phyloP scores from a whole-genome alignment of 2,329 filamentous ascomycete genomes.

The Thelonectria blattea region DNA sequence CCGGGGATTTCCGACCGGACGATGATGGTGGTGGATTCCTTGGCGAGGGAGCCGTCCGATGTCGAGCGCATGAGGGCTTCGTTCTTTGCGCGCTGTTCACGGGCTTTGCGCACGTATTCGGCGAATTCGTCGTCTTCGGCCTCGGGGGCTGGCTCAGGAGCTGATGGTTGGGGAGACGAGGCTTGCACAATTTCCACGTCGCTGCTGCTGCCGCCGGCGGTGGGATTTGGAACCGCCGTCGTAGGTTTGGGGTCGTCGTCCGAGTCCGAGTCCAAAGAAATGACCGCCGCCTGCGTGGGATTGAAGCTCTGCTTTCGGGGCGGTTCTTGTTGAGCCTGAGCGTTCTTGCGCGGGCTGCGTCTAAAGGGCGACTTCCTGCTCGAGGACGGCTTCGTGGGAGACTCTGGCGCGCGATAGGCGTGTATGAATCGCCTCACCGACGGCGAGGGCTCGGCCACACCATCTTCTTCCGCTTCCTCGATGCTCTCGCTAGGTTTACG shows the following conservation, averaged over 20 bases:
- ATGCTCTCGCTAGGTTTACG: slow-evolving; percentile 24
- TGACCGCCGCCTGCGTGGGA: slow-evolving; percentile 27
- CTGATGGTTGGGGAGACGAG: background rate
- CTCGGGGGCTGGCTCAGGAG: background rate
- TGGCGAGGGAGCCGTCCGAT: slow-evolving; percentile 23
- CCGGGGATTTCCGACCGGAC: slow-evolving; percentile 69
- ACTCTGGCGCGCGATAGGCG: slow-evolving; percentile 11
- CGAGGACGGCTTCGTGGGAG: slow-evolving; percentile 20
- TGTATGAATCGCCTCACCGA: slow-evolving; percentile 25
- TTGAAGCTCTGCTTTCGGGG: slow-evolving; percentile 10
- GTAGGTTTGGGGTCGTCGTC: slow-evolving; percentile 24
- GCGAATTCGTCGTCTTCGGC: slow-evolving; percentile 50
- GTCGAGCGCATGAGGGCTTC: slow-evolving; percentile 30
- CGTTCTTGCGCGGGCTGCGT: background rate
- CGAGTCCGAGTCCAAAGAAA: slow-evolving; percentile 46
- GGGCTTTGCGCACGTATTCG: slow-evolving; percentile 53
- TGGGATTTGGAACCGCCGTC: background rate
- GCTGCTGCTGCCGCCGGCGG: slow-evolving; percentile 9
- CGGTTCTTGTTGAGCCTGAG: background rate
- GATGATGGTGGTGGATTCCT: slow-evolving; percentile 41
- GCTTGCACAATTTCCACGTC: slow-evolving; percentile 19
- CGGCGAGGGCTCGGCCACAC: slow-evolving; percentile 31
- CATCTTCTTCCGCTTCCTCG: slow-evolving; percentile 17
- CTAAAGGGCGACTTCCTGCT: background rate
- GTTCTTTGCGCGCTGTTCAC: slow-evolving; percentile 40